Evolutionary conservation across 2,329 filamentous ascomycete genomes (phyloP).

Genomic region (Aspergillus udagawae): DNA sequence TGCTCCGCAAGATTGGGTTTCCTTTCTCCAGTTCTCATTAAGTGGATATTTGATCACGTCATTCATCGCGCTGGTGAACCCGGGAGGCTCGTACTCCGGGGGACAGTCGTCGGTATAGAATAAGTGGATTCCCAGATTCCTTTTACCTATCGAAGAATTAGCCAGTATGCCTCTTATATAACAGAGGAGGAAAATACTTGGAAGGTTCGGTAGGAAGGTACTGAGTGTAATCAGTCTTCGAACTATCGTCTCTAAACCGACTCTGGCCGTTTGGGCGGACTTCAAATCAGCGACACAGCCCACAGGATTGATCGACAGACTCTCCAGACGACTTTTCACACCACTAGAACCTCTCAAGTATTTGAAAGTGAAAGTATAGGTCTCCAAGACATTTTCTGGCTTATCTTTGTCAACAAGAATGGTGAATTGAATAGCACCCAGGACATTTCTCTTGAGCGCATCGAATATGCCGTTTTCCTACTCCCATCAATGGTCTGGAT

Average conservation of each 20-base stretch:
- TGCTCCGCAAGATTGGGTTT: conserved; percentile 27
- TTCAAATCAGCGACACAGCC: conserved; percentile 30
- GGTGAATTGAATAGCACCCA: conserved; percentile 46
- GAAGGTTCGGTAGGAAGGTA: conserved; percentile 38
- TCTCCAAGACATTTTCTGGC: conserved; percentile 43
- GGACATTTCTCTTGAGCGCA: conserved; percentile 39
- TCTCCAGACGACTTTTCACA: conserved; percentile 27
- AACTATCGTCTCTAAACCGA: conserved; percentile 42
- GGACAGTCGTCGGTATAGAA: conserved; percentile 42
- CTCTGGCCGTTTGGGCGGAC: conserved; percentile 38
- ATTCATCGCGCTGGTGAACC: conserved; percentile 31
- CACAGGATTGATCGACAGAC: conserved; percentile 23
- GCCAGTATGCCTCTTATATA: neutral
- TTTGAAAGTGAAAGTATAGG: conserved; percentile 48
- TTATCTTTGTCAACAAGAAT: conserved; percentile 39
- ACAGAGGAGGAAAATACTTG: conserved; percentile 29
- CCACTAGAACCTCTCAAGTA: conserved; percentile 32
- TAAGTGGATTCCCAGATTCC: conserved; percentile 43
- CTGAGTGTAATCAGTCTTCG: conserved; percentile 38
- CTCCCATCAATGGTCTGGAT: conserved; percentile 18
- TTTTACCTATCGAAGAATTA: conserved; percentile 25
- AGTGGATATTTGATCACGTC: conserved; percentile 34
- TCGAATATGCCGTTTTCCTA: conserved; percentile 49
- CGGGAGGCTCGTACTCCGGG: conserved; percentile 38
- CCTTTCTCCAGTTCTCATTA: conserved; percentile 36